Evolutionary conservation across 2,329 filamentous ascomycete species (phyloP), one percentile per base, ranked within the genome.

Genomic region (Dactylellina drechsleri): DNA sequence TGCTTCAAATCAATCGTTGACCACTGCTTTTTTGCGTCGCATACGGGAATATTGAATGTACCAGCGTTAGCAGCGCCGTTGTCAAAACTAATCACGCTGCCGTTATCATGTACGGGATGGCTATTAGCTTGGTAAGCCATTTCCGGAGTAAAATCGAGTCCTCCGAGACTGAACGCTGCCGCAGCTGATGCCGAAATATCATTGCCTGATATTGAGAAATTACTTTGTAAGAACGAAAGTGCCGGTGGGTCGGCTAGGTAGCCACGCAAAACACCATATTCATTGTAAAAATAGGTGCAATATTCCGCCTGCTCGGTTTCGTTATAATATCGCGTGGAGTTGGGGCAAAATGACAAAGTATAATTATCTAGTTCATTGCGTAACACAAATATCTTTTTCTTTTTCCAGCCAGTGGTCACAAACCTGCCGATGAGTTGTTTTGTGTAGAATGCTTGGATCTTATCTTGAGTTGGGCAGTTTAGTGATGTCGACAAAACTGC

Each of bases 171-270:
- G 10, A 20, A 52, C 1, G 49, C 49, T 4, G 49, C 49, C 6
- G 49, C 49, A 52, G 49, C 49, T 13, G 49, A 52, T 18, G 49
- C 49, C 2, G 49, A 52, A 23, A 52, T 52, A 52, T 52, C 49
- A 10, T 18, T 52, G 1, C 49, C 49, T 6, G 49, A 20, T 20
- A 52, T 52, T 13, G 16, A 52, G 18, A 52, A 52, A n/a, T 52
- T 52, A 3, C 16, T 20, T 23, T 52, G 4, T 6, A 52, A 26
- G 13, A 52, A 52, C 1, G n/a, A n/a, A 3, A 52, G 49, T n/a
- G 49, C 49, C 16, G 49, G 43, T 15, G 43, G 43, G 13, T 47
- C 43, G 43, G 1, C 13, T 6, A 47, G 43, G 3, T 18, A 47
- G 4, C 49, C 49, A 4, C 6, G 4, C 5, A 52, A n/a, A 4